phyloP scores from a whole-genome alignment of 495 filamentous ascomycete species.

The Letharia lupina region DNA sequence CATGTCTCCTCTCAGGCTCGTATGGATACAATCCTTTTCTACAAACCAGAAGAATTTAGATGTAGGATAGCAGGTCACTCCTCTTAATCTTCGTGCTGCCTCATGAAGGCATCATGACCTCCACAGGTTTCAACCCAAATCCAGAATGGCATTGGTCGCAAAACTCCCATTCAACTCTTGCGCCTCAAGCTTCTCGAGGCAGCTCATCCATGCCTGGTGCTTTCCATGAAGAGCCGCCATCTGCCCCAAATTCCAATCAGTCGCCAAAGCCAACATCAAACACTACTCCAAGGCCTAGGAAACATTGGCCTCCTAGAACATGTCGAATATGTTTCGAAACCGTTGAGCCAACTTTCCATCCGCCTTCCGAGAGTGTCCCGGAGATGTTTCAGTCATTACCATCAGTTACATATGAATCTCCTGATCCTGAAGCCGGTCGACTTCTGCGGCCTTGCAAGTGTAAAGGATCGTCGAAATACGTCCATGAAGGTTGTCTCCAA shows the following conservation, averaged over 20 bases:
- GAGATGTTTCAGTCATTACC: conserved; percentile 53
- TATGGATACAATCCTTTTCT: background rate
- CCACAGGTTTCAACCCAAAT: conserved; percentile 27
- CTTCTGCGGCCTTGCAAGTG: conserved; percentile 90
- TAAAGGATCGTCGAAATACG: conserved; percentile 85
- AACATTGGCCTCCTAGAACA: conserved; percentile 57
- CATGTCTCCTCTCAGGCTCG: conserved; percentile 4
- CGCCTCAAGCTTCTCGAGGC: conserved; percentile 2
- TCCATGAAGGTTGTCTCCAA: conserved; percentile 90
- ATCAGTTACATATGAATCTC: conserved; percentile 65
- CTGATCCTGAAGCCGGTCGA: conserved; percentile 65
- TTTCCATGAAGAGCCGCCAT: conserved; percentile 20
- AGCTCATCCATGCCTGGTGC: conserved; percentile 21
- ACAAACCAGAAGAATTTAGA: background rate
- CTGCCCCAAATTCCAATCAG: background rate
- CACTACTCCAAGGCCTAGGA: conserved; percentile 28
- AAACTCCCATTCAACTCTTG: conserved; percentile 20
- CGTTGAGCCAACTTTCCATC: conserved; percentile 67
- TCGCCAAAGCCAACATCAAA: conserved; percentile 3
- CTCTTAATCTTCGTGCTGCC: background rate
- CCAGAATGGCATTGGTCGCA: conserved; percentile 34
- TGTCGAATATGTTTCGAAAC: conserved; percentile 92
- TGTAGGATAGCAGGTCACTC: conserved; percentile 1
- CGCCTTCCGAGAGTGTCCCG: conserved; percentile 50
- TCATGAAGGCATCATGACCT: conserved; percentile 25